These are phyloP conservation scores for Phaeoacremonium minimum DNA, from an alignment of 2,329 filamentous ascomycete genomes.

Conservation along the genomic window DNA sequence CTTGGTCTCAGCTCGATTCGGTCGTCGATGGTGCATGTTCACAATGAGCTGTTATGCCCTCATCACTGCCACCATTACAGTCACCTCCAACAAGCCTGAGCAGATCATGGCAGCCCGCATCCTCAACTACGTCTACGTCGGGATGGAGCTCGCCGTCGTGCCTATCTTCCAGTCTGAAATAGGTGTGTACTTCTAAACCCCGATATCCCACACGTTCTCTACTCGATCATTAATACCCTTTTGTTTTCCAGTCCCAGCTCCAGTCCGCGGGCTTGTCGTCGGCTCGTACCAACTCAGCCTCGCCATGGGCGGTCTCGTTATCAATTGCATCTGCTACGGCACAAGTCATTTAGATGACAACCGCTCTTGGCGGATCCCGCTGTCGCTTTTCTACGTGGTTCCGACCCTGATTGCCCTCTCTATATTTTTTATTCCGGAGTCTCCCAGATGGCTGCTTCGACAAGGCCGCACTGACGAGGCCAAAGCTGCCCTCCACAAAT, in stretches of 20 bases:
- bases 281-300: no score
- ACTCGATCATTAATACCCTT: no score
- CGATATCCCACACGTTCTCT: no score
- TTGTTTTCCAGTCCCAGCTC: no score
- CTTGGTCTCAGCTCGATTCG: background rate
- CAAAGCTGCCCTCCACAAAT: background rate
- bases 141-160: background rate
- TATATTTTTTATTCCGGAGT: slow-evolving; percentile 20
- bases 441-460: background rate
- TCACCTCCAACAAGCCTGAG: background rate
- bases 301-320: background rate
- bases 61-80: background rate
- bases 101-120: background rate
- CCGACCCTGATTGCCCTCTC: slow-evolving; percentile 18
- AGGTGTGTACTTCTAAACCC: no score
- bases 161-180: background rate
- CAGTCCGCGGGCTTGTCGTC: no score
- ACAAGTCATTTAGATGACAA: slow-evolving; percentile 21
- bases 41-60: background rate
- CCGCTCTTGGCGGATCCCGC: slow-evolving; percentile 25
- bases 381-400: slow-evolving; percentile 26
- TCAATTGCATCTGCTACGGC: slow-evolving; percentile 17
- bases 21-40: background rate
- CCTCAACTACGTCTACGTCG: background rate
- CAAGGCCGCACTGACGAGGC: no score